These are phyloP conservation scores for Salix udensis DNA, from an alignment of 345 rosid genomes.

Conservation along the genomic window DNA sequence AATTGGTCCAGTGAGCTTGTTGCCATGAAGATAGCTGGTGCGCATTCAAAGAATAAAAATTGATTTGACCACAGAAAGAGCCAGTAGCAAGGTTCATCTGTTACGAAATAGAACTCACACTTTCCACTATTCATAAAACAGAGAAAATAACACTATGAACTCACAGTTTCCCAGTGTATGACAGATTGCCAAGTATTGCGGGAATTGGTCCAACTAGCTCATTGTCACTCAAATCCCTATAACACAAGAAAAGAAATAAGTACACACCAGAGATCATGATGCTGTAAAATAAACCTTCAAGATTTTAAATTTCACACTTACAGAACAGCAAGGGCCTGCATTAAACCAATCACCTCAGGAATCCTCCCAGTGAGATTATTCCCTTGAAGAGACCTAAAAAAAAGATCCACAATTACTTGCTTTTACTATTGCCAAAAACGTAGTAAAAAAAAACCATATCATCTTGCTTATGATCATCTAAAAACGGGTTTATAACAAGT, in stretches of 20 bases:
- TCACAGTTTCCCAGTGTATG: slow-evolving; percentile 87
- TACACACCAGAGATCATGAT: not conserved
- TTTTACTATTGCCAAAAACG: not conserved
- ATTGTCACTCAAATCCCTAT: slow-evolving; percentile 91
- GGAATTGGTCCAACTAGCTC: slow-evolving; percentile 85
- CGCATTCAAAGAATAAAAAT: not conserved
- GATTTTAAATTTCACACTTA: slow-evolving; percentile 31
- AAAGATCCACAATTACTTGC: not conserved
- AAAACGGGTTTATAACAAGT: too few species aligned
- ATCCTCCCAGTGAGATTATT: slow-evolving; percentile 68
- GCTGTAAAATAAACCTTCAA: too few species aligned
- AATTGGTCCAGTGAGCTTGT: slow-evolving; percentile 74
- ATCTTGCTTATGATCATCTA: not conserved
- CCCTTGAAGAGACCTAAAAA: slow-evolving; percentile 82
- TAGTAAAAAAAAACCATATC: not conserved
- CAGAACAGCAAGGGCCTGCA: slow-evolving; percentile 99
- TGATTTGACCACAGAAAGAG: not conserved
- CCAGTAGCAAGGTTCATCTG: not conserved
- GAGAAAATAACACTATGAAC: slow-evolving; percentile 23
- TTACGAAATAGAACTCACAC: slow-evolving; percentile 39
- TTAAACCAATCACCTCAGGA: slow-evolving; percentile 87
- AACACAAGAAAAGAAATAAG: not conserved
- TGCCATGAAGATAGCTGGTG: slow-evolving; percentile 83
- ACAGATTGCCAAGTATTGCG: slow-evolving; percentile 82
- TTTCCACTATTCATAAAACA: slow-evolving; percentile 31